Evolutionary conservation across 106 monocot genomes (phyloP).

Genomic region (Phalaenopsis aphrodite): DNA sequence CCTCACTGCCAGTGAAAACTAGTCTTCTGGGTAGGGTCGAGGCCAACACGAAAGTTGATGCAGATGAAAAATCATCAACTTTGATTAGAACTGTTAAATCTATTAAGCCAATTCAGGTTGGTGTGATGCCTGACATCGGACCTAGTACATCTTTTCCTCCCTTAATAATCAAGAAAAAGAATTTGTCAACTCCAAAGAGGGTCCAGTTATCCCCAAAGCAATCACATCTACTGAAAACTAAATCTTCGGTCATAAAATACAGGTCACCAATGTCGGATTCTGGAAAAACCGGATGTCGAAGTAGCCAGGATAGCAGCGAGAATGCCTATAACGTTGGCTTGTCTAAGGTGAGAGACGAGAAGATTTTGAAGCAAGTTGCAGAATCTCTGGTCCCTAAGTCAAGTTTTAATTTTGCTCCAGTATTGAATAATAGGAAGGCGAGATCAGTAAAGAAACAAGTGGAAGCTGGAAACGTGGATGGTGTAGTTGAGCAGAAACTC

Average conservation of each 20-base stretch:
- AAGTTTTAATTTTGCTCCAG: constrained; percentile 5
- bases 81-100: background rate
- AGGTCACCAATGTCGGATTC: constrained; percentile 2
- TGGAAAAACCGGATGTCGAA: constrained; percentile 9
- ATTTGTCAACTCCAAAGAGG: constrained; percentile 10
- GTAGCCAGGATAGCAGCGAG: constrained; percentile 13
- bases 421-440: constrained; percentile 9
- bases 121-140: constrained; percentile 12
- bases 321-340: background rate
- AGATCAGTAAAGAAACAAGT: constrained; percentile 17
- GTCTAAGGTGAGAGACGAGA: constrained; percentile 5
- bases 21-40: background rate
- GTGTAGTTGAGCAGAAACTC: constrained; percentile 22
- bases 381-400: constrained; percentile 8
- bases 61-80: background rate
- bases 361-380: constrained; percentile 5
- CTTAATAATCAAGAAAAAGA: constrained; percentile 14
- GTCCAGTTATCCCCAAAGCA: constrained; percentile 2
- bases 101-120: background rate
- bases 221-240: constrained; percentile 5
- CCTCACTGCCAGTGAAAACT: background rate
- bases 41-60: constrained; percentile 14
- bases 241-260: constrained; percentile 4
- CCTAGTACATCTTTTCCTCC: constrained; percentile 6
- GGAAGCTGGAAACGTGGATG: constrained; percentile 10